Evolutionary conservation across 257 asterid genomes (phyloP).

Genomic region (Nicotiana noctiflora): DNA sequence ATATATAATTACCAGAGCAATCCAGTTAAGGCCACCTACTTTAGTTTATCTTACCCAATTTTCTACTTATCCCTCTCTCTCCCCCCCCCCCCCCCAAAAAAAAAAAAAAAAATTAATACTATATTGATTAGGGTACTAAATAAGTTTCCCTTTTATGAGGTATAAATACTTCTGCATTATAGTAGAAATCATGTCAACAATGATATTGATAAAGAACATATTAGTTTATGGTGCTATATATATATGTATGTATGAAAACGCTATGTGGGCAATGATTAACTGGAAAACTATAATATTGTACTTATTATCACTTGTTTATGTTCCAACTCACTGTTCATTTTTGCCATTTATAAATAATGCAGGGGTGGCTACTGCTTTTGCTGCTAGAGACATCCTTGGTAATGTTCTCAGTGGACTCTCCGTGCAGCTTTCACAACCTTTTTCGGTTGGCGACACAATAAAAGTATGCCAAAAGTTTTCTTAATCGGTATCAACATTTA

Average conservation of each 20-base stretch:
- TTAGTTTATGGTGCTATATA: neutral
- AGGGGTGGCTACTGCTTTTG: slow-evolving; percentile 99
- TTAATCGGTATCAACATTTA: neutral
- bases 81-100: neutral
- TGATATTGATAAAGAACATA: neutral
- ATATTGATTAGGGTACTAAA: neutral
- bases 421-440: slow-evolving; percentile 70
- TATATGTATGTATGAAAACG: neutral
- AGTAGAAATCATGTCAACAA: neutral
- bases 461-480: slow-evolving; percentile 42
- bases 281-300: neutral
- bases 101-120: neutral
- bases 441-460: slow-evolving; percentile 81
- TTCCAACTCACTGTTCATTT: neutral
- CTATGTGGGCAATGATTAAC: neutral
- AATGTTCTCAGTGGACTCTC: slow-evolving; percentile 83
- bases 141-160: neutral
- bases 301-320: neutral
- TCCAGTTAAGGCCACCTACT: neutral
- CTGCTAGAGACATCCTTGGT: slow-evolving; percentile 83
- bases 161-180: too few species aligned
- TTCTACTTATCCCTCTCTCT: neutral
- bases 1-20: neutral
- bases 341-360: slow-evolving; percentile 19
- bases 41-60: neutral